Percentiles rank a stretch among this genome's conserved stretches.
Conservation (phyloP, 768 basidiomycete genomes). For the Dioszegia hungarica region DNA sequence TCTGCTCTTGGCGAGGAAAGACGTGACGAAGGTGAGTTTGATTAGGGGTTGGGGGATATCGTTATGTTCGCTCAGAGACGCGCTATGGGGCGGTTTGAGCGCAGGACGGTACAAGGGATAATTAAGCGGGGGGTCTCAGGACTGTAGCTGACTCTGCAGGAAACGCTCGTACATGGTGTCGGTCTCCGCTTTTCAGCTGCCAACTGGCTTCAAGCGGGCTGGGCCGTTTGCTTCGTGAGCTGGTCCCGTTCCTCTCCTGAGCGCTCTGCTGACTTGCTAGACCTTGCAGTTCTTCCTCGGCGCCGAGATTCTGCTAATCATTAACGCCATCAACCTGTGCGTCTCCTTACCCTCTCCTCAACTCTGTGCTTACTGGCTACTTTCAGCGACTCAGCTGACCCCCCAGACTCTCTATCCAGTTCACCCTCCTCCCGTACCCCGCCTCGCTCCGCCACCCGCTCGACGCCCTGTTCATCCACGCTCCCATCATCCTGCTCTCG, state of each 20-base stretch:
- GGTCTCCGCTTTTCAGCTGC: conserved; percentile 69
- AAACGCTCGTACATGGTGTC: conserved; percentile 69
- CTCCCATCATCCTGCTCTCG: conserved; percentile 58
- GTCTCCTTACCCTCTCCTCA: conserved; percentile 3
- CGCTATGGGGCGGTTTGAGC: too few species aligned
- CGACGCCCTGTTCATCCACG: conserved; percentile 78
- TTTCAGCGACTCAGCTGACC: background rate
- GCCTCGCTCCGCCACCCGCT: conserved; percentile 54
- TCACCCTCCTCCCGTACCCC: conserved; percentile 68
- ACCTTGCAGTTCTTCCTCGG: conserved; percentile 70
- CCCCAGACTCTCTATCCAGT: conserved; percentile 63
- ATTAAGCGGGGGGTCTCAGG: background rate
- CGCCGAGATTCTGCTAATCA: conserved; percentile 67
- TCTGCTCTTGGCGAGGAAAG: conserved; percentile 64
- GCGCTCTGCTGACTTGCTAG: conserved; percentile 47
- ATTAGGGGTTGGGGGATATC: background rate
- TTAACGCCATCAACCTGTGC: conserved; percentile 63
- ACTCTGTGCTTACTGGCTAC: background rate
- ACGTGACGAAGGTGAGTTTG: conserved; percentile 68
- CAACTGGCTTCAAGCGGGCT: conserved; percentile 73
- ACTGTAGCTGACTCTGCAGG: conserved; percentile 48
- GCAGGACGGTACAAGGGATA: background rate
- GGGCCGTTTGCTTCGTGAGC: conserved; percentile 70
- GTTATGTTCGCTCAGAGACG: too few species aligned
- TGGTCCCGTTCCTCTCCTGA: background rate